phyloP scores from a whole-genome alignment of 768 basidiomycete genomes.

The Neoboletus magnificus region DNA sequence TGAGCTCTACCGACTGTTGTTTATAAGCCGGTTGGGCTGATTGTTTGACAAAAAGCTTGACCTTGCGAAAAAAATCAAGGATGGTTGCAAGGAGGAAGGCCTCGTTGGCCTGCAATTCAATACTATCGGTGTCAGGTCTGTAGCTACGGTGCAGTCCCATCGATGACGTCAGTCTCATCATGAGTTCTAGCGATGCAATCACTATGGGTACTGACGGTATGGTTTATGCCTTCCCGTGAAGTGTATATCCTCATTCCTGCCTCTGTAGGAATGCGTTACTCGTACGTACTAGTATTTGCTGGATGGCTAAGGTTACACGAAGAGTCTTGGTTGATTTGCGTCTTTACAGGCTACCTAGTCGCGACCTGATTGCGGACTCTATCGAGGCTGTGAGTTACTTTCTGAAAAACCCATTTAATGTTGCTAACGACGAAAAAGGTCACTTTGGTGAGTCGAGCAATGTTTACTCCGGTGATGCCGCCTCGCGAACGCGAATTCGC shows the following conservation, averaged over 20 bases:
- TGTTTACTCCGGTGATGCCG: not conserved
- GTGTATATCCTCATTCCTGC: not conserved
- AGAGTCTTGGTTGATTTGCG: not conserved
- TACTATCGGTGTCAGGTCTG: constrained; percentile 79
- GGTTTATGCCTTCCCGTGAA: constrained; percentile 14
- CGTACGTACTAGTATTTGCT: constrained; percentile 52
- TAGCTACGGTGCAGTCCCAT: not conserved
- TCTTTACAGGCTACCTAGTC: constrained; percentile 64
- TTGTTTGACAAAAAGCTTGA: constrained; percentile 53
- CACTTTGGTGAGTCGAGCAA: constrained; percentile 43
- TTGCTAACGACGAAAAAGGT: constrained; percentile 38
- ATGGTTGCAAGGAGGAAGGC: constrained; percentile 77
- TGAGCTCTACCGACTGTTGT: constrained; percentile 31
- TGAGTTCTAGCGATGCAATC: constrained; percentile 64
- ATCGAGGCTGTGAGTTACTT: constrained; percentile 64
- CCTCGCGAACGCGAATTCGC: not conserved
- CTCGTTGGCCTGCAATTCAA: constrained; percentile 82
- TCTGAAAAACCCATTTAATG: not conserved
- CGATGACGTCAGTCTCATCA: not conserved
- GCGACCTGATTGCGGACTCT: constrained; percentile 87
- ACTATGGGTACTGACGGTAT: constrained; percentile 87
- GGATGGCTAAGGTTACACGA: not conserved
- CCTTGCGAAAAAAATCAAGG: constrained; percentile 74
- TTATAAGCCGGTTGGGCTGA: not conserved
- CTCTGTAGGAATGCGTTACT: constrained; percentile 76